Conservation (phyloP, 306 rosid genomes). For the Medicago ruthenica region DNA sequence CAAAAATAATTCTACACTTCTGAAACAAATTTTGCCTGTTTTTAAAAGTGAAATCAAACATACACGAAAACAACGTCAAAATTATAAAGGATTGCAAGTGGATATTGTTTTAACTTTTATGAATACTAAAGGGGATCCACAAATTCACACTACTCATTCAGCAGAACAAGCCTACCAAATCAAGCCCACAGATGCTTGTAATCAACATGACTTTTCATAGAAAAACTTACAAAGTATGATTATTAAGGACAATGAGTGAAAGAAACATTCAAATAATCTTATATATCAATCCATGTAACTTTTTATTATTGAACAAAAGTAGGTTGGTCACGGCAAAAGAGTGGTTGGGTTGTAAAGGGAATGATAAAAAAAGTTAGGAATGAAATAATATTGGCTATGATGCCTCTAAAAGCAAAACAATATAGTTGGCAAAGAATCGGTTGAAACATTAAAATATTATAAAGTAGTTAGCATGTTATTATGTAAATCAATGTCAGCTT, state of each 20-base stretch:
- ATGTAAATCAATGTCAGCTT: slow-evolving; percentile 38
- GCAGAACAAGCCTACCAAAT: slow-evolving; percentile 28
- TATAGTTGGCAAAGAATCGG: slow-evolving; percentile 50
- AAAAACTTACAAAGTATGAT: slow-evolving; percentile 29
- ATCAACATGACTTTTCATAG: background rate
- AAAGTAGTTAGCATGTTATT: slow-evolving; percentile 46
- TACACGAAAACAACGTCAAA: too few species aligned
- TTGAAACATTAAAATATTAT: slow-evolving; percentile 42
- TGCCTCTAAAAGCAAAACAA: slow-evolving; percentile 25
- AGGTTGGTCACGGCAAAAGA: slow-evolving; percentile 40
- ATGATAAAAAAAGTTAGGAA: slow-evolving; percentile 30
- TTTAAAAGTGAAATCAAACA: too few species aligned
- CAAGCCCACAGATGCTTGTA: slow-evolving; percentile 29
- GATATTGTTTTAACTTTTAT: background rate
- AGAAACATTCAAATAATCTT: slow-evolving; percentile 5
- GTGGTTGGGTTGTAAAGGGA: slow-evolving; percentile 51
- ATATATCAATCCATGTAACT: slow-evolving; percentile 11
- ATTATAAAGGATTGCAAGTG: too few species aligned
- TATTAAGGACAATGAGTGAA: slow-evolving; percentile 10
- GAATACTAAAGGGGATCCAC: background rate
- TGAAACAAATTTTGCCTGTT: too few species aligned
- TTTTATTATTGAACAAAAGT: slow-evolving; percentile 30
- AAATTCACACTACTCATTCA: slow-evolving; percentile 12
- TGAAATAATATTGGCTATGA: slow-evolving; percentile 31
- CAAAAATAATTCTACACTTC: too few species aligned